Conservation (phyloP, 495 filamentous ascomycete species). For the Penicillium tannophilum region DNA sequence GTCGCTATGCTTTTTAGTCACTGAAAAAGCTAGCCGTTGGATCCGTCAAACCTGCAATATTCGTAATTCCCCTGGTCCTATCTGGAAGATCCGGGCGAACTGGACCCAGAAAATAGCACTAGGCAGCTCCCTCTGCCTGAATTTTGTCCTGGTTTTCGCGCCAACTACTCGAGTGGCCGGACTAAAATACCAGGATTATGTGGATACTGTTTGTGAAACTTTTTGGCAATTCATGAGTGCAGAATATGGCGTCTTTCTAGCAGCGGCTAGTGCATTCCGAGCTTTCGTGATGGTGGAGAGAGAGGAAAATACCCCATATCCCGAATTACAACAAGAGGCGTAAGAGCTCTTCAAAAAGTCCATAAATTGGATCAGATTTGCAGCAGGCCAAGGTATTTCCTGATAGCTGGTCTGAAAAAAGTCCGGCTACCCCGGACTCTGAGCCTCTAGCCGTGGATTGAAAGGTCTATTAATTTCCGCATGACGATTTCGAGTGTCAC, state of each 20-base stretch:
- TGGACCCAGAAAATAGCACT: neutral
- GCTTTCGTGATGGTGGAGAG: no score
- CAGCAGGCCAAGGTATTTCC: no score
- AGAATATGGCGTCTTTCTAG: neutral
- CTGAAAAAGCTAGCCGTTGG: neutral
- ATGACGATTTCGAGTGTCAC: no score
- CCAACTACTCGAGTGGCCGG: neutral
- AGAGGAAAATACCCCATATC: no score
- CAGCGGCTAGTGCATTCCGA: neutral
- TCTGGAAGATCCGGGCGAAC: neutral
- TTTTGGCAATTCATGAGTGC: constrained; percentile 2
- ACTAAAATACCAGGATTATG: neutral
- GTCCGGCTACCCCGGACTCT: no score
- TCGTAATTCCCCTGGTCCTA: neutral
- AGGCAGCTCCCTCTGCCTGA: neutral
- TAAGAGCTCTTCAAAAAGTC: no score
- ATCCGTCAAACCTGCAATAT: neutral
- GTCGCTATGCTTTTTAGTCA: neutral
- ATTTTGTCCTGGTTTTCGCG: neutral
- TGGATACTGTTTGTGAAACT: neutral
- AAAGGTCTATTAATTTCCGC: no score
- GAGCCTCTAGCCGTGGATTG: no score
- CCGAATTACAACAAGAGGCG: no score
- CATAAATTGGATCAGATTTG: no score
- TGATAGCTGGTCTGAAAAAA: no score